A percentile compares a stretch with the other conserved stretches of the same genome.
Evolutionary conservation across 78 protist species (phyloP).

Genomic region (Pigoraptor vietnamica): DNA sequence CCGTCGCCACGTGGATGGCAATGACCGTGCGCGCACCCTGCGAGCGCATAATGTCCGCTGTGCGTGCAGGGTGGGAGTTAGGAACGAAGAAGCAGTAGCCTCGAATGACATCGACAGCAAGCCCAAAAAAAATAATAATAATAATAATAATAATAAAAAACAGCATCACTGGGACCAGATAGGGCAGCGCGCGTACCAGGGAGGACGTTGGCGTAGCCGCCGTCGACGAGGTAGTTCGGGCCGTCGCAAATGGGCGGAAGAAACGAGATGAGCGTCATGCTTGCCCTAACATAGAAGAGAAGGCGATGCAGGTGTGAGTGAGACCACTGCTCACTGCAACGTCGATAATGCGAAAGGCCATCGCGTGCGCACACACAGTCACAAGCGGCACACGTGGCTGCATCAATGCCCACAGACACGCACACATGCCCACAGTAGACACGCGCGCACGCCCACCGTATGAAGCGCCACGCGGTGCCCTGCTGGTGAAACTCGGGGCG

Average conservation of each 20-base stretch:
- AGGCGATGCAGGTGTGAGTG: background rate
- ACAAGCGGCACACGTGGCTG: too few species aligned
- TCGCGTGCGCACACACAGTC: too few species aligned
- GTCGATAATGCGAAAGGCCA: too few species aligned
- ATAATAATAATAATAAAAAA: too few species aligned
- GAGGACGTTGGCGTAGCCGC: background rate
- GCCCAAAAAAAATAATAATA: too few species aligned
- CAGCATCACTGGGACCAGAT: too few species aligned
- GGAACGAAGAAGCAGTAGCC: too few species aligned
- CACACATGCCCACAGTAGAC: background rate
- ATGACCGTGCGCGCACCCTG: constrained; percentile 20
- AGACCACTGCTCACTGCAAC: too few species aligned
- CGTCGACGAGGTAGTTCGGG: constrained; percentile 24
- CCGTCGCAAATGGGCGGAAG: constrained; percentile 42
- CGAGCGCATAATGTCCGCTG: constrained; percentile 23
- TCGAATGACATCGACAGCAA: too few species aligned
- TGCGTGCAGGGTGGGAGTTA: too few species aligned
- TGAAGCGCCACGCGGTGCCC: constrained; percentile 1
- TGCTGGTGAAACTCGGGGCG: background rate
- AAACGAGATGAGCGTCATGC: constrained; percentile 31
- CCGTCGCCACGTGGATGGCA: constrained; percentile 16
- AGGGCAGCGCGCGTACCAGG: background rate
- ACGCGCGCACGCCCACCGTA: background rate
- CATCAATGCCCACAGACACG: background rate
- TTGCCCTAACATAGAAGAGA: constrained; percentile 2